phyloP scores from a whole-genome alignment of 441 rosid species.

The Sinapis alba region DNA sequence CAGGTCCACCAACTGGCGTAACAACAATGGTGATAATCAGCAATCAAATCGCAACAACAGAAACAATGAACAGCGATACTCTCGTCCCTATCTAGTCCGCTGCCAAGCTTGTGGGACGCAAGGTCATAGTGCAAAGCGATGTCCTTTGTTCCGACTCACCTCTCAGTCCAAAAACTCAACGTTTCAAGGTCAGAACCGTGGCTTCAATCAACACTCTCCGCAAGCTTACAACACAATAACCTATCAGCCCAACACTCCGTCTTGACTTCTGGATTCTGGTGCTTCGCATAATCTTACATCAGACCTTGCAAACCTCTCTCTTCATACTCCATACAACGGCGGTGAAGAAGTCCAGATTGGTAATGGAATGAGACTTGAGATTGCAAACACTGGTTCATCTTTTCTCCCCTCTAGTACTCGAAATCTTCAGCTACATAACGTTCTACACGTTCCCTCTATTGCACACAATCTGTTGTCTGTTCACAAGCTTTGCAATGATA shows the following conservation, averaged over 20 bases:
- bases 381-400: neutral
- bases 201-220: neutral
- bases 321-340: neutral
- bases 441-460: neutral
- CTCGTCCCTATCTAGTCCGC: neutral
- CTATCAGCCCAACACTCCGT: no score
- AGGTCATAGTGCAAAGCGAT: neutral
- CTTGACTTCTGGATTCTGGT: neutral
- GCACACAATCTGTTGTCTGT: neutral
- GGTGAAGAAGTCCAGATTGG: neutral
- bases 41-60: neutral
- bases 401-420: neutral
- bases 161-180: neutral
- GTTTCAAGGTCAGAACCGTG: neutral
- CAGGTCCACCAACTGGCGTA: neutral
- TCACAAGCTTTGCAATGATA: neutral
- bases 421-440: neutral
- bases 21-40: no score
- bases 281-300: neutral
- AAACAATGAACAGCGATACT: neutral
- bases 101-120: neutral
- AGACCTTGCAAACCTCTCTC: neutral
- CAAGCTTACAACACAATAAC: neutral
- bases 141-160: neutral
- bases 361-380: neutral